Evolutionary conservation across 2,329 filamentous ascomycete species (phyloP), one percentile per base, ranked within the genome.

Genomic region (Penicillium crustosum): DNA sequence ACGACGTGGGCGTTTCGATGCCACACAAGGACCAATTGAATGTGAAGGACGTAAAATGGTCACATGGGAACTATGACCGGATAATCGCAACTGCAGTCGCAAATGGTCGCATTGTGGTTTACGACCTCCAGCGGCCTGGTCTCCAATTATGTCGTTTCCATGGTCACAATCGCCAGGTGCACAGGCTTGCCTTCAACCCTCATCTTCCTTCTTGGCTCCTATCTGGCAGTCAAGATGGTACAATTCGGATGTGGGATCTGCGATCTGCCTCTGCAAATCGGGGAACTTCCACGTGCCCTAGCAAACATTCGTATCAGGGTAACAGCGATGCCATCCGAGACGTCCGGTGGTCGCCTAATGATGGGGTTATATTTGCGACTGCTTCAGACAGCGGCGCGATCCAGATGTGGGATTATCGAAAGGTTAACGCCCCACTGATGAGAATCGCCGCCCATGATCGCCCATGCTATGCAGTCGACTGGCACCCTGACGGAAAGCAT

Each of bases 31-130:
- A 86, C 59, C 83, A 83, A 59, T 77, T 87, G 61, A 83, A 84
- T 53, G 84, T 86, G 62, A 84, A 83, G 60, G 86, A 88, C 71
- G 86, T 88, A 31, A 86, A 86, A 62, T 88, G 86, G 86, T 87
- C 86, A 51, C 85, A 86, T 73, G 82, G 83, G 58, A 79, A 80
- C 53, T 86, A 81, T 69, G 81, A 81, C 65, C 81, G 82, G 59
- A 82, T 82, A 64, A 84, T 88, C 62, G 85, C 85, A 39, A 87
- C 85, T 12, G 86, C 86, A 27, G 86, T 83, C 25, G 82, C 82
- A 52, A 87, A 86, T 73, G 86, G 86, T 61, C 85, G 86, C 66
- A 84, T 88, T 68, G 82, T 86, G 53, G 73, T 88, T 57, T 88
- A 88, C 70, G 85, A 88, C 73, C 76, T 88, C 57, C 83, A 85